Evolutionary conservation across 164 flowering plant genomes (phyloP).

Genomic region (Taxillus chinensis): DNA sequence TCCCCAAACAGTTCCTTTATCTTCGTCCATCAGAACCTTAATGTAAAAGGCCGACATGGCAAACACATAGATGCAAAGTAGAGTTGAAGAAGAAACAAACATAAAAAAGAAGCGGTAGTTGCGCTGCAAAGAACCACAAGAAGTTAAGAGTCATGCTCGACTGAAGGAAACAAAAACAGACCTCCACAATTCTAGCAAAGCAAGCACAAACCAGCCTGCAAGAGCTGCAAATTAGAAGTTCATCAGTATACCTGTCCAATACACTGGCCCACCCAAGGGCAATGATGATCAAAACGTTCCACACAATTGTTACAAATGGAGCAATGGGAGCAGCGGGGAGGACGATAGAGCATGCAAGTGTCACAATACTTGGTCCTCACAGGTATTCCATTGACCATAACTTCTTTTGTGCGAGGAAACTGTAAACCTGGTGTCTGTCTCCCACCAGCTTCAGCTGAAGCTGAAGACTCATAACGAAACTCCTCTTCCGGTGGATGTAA

Average conservation of each 20-base stretch:
- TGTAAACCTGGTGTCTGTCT: constrained; percentile 72
- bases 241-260: constrained; percentile 67
- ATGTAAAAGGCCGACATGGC: constrained; percentile 79
- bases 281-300: constrained; percentile 93
- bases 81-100: constrained; percentile 79
- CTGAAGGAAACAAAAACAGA: neutral
- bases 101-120: constrained; percentile 89
- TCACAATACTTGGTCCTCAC: constrained; percentile 84
- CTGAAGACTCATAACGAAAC: constrained; percentile 46
- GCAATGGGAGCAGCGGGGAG: constrained; percentile 95
- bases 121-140: constrained; percentile 51
- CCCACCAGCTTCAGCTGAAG: constrained; percentile 47
- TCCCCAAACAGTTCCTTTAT: constrained; percentile 59
- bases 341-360: constrained; percentile 95
- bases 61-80: constrained; percentile 89
- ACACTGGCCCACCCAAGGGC: constrained; percentile 99
- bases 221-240: neutral
- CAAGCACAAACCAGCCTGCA: neutral
- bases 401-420: constrained; percentile 74
- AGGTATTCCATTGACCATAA: constrained; percentile 61
- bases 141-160: constrained; percentile 3
- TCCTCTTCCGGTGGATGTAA: constrained; percentile 93
- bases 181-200: neutral
- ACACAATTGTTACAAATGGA: constrained; percentile 92
- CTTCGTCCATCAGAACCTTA: constrained; percentile 69